phyloP scores from a whole-genome alignment of 192 early-diverging fungal genomes.

The Backusella luteola region DNA sequence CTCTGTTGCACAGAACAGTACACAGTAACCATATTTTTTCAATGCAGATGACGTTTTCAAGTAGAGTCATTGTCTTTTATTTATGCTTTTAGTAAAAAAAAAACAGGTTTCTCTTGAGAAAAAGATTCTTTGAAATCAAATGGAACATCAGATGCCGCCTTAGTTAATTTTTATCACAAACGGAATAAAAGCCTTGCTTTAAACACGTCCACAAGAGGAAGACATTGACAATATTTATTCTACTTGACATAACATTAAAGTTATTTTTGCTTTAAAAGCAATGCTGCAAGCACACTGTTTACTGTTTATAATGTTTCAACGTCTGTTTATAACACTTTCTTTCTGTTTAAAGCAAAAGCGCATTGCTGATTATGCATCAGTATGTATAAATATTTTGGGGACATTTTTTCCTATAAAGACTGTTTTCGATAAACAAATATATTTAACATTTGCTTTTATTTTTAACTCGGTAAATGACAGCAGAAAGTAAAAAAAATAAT shows the following conservation, averaged over 20 bases:
- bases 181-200: not conserved
- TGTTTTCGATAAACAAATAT: no score
- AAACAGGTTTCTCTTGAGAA: constrained; percentile 1
- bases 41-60: not conserved
- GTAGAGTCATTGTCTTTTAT: not conserved
- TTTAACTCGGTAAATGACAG: not conserved
- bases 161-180: not conserved
- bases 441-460: not conserved
- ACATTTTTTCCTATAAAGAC: not conserved
- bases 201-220: not conserved
- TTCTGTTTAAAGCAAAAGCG: not conserved
- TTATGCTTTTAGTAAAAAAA: not conserved
- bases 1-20: not conserved
- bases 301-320: not conserved
- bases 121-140: not conserved
- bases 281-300: not conserved
- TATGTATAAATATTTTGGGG: not conserved
- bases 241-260: constrained; percentile 5
- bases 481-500: not conserved
- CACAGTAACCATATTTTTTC: not conserved
- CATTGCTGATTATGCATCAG: not conserved
- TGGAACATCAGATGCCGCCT: not conserved
- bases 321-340: not conserved
- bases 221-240: not conserved
- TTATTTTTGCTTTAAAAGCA: not conserved